Evolutionary conservation across 2,329 filamentous ascomycete genomes (phyloP).

Genomic region (Pseudohalonectria lignicola): DNA sequence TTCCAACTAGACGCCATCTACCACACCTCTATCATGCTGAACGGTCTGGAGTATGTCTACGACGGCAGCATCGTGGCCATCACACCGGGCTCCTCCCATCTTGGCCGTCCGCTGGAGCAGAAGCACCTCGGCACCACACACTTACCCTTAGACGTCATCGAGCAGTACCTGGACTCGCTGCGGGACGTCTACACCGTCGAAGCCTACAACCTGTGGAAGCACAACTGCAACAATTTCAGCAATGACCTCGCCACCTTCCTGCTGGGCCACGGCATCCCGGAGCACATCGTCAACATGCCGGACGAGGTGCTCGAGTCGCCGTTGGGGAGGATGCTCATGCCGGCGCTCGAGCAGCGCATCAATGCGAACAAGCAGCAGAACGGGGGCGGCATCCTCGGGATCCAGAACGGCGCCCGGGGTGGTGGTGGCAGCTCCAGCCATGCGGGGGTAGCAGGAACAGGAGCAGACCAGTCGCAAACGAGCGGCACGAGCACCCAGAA

Average conservation of each 20-base stretch:
- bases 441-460: too few relatives aligned
- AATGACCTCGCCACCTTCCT: conserved; percentile 88
- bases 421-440: too few relatives aligned
- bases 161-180: conserved; percentile 80
- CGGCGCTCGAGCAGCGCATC: conserved; percentile 48
- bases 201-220: conserved; percentile 79
- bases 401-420: conserved; percentile 20
- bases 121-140: conserved; percentile 66
- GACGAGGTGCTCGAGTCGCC: conserved; percentile 76
- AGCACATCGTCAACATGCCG: conserved; percentile 76
- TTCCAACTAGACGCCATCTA: conserved; percentile 82
- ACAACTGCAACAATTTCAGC: conserved; percentile 98
- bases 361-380: conserved; percentile 34
- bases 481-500: conserved; percentile 29
- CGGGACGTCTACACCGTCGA: conserved; percentile 72
- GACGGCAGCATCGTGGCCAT: conserved; percentile 81
- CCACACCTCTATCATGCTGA: conserved; percentile 81
- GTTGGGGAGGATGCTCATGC: conserved; percentile 78
- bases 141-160: conserved; percentile 68
- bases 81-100: conserved; percentile 70
- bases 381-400: conserved; percentile 33
- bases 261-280: conserved; percentile 77
- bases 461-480: too few relatives aligned
- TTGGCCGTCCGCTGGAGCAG: conserved; percentile 71
- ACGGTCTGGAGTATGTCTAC: conserved; percentile 81